Evolutionary conservation across 1,139 yeast genomes (phyloP).

Genomic region (Yamadazyma dushanensis): DNA sequence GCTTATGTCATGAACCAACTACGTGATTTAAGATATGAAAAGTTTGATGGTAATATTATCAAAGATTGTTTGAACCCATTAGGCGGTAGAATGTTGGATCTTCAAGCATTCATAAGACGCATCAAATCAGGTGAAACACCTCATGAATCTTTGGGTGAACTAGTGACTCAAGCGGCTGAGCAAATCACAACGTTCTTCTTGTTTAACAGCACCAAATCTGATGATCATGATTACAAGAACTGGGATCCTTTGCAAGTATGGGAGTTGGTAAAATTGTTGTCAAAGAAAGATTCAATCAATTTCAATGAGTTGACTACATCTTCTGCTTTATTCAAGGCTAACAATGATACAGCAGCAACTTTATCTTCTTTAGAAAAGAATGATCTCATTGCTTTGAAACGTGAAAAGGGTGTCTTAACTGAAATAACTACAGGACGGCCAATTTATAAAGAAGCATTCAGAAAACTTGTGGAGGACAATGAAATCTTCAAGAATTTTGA

Average conservation of each 20-base stretch:
- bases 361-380: constrained; percentile 74
- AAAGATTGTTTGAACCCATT: constrained; percentile 59
- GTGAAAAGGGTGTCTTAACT: constrained; percentile 73
- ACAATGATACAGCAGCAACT: constrained; percentile 48
- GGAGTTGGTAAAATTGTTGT: constrained; percentile 70
- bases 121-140: constrained; percentile 87
- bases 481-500: constrained; percentile 64
- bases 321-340: constrained; percentile 62
- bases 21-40: constrained; percentile 23
- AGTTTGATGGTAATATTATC: constrained; percentile 38
- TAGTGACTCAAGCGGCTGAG: constrained; percentile 82
- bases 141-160: constrained; percentile 68
- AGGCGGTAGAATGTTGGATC: constrained; percentile 94
- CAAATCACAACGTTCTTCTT: constrained; percentile 84
- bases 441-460: constrained; percentile 77
- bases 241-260: constrained; percentile 87
- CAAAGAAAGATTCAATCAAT: constrained; percentile 43
- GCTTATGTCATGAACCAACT: constrained; percentile 69
- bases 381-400: constrained; percentile 67
- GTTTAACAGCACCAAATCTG: constrained; percentile 32
- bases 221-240: constrained; percentile 30
- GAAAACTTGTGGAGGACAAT: constrained; percentile 57
- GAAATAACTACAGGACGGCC: constrained; percentile 82
- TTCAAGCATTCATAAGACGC: constrained; percentile 87
- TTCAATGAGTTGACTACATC: constrained; percentile 55